Conservation (phyloP, 139 green algal species). For the Axilococcus clingmanii region DNA sequence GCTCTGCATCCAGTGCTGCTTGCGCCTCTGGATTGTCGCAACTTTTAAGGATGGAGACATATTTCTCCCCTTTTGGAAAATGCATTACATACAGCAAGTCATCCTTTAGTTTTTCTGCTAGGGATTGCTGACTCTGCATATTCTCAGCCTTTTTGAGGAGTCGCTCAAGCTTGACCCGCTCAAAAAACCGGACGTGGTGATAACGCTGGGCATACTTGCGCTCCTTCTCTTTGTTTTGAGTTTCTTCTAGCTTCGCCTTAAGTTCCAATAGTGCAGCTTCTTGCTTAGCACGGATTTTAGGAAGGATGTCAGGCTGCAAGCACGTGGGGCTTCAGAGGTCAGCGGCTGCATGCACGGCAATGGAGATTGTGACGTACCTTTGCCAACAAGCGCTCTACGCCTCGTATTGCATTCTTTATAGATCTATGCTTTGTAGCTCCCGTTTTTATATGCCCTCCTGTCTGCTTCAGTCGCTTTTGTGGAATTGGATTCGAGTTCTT, state of each 20-base stretch:
- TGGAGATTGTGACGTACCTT: slow-evolving; percentile 29
- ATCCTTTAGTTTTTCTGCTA: slow-evolving; percentile 27
- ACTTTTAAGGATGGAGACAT: slow-evolving; percentile 62
- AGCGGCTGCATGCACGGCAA: background rate
- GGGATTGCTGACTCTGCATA: background rate
- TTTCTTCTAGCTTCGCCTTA: slow-evolving; percentile 1
- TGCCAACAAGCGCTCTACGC: slow-evolving; percentile 41
- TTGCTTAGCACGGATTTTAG: slow-evolving; percentile 28
- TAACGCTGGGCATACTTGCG: slow-evolving; percentile 55
- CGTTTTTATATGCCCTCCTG: slow-evolving; percentile 14
- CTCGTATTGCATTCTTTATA: slow-evolving; percentile 52
- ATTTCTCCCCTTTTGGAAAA: slow-evolving; percentile 80
- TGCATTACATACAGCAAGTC: slow-evolving; percentile 74
- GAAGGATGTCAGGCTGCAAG: background rate
- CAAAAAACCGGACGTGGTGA: slow-evolving; percentile 81
- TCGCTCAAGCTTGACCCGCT: slow-evolving; percentile 75
- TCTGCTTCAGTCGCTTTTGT: slow-evolving; percentile 3
- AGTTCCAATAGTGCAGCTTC: slow-evolving; percentile 35
- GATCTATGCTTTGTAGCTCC: slow-evolving; percentile 13
- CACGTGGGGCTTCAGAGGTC: background rate
- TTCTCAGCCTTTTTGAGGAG: slow-evolving; percentile 28
- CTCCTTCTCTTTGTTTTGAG: slow-evolving; percentile 36
- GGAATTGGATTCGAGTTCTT: background rate
- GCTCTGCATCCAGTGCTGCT: slow-evolving; percentile 37
- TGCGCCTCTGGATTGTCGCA: slow-evolving; percentile 40